Evolutionary conservation across 2,329 filamentous ascomycete species (phyloP).

Genomic region (Colletotrichum sp.): DNA sequence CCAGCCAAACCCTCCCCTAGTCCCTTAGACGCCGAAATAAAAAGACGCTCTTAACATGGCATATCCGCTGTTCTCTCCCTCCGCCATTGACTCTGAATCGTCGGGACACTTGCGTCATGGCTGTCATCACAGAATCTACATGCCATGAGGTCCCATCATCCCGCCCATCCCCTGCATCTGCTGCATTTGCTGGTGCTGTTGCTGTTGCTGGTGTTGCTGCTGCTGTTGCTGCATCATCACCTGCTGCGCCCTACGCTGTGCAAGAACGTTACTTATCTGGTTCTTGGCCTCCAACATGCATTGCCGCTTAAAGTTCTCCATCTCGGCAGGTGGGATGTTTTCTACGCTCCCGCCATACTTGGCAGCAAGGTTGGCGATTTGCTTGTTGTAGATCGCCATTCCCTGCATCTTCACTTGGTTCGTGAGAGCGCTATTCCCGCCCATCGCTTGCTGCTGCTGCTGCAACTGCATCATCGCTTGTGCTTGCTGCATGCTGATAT

Average conservation of each 20-base stretch:
- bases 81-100: neutral
- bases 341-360: constrained; percentile 45
- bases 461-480: constrained; percentile 41
- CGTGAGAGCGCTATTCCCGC: constrained; percentile 21
- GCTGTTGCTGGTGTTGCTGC: constrained; percentile 33
- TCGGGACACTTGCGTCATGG: too few species aligned
- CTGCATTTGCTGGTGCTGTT: constrained; percentile 27
- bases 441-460: constrained; percentile 43
- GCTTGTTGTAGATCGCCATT: constrained; percentile 41
- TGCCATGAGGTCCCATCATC: constrained; percentile 58
- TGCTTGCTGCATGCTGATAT: constrained; percentile 46
- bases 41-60: constrained; percentile 3
- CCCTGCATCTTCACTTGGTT: constrained; percentile 39
- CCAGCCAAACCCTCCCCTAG: neutral
- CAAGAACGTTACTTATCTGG: constrained; percentile 35
- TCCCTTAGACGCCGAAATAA: constrained; percentile 9
- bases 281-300: constrained; percentile 45
- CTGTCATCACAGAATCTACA: constrained; percentile 33
- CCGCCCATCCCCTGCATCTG: constrained; percentile 58
- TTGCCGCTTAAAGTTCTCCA: constrained; percentile 48
- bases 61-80: neutral
- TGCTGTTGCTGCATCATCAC: constrained; percentile 41
- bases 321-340: constrained; percentile 50
- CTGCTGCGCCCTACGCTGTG: constrained; percentile 38
- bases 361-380: constrained; percentile 36